A percentile compares a stretch with the other conserved stretches of the same genome.
These are phyloP conservation scores for Thraustochytrium striatum DNA, from an alignment of 352 stramenopile species.

Conservation along the genomic window DNA sequence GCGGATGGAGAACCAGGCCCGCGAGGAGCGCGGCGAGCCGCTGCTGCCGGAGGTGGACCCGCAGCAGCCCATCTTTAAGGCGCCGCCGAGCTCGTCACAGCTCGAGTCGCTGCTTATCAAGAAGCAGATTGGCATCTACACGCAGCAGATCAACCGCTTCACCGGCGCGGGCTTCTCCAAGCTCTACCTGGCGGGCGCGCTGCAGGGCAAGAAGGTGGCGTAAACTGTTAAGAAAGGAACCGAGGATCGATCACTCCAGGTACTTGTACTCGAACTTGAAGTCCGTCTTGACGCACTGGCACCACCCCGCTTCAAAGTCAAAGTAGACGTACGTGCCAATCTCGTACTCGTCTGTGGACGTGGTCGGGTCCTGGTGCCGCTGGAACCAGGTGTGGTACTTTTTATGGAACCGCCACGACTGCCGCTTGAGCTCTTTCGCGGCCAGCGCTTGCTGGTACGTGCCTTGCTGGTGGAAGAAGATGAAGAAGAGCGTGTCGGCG, in stretches of 20 bases:
- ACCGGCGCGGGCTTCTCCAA: constrained; percentile 81
- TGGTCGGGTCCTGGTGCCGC: constrained; percentile 88
- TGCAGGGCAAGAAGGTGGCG: constrained; percentile 63
- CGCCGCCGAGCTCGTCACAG: constrained; percentile 21
- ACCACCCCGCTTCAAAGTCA: constrained; percentile 98
- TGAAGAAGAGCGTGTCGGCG: constrained; percentile 97
- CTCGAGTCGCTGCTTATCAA: constrained; percentile 77
- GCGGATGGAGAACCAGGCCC: constrained; percentile 76
- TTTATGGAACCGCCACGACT: constrained; percentile 98
- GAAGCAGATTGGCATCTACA: constrained; percentile 87
- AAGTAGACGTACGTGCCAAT: constrained; percentile 99
- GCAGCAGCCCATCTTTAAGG: constrained; percentile 32
- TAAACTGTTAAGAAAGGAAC: not conserved
- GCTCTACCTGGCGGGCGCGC: constrained; percentile 77
- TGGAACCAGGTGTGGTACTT: constrained; percentile 99
- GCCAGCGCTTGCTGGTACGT: constrained; percentile 98
- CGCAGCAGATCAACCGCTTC: constrained; percentile 83
- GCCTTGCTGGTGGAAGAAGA: constrained; percentile 99
- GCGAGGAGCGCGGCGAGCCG: constrained; percentile 69
- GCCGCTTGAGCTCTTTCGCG: constrained; percentile 93
- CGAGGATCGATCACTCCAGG: constrained; percentile 65
- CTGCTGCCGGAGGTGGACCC: constrained; percentile 65
- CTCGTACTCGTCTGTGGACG: constrained; percentile 96
- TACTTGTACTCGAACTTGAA: constrained; percentile 98
- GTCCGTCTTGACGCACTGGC: constrained; percentile 96